Evolutionary conservation across 2,329 filamentous ascomycete genomes (phyloP).

Genomic region (Pyrenophora graminea): DNA sequence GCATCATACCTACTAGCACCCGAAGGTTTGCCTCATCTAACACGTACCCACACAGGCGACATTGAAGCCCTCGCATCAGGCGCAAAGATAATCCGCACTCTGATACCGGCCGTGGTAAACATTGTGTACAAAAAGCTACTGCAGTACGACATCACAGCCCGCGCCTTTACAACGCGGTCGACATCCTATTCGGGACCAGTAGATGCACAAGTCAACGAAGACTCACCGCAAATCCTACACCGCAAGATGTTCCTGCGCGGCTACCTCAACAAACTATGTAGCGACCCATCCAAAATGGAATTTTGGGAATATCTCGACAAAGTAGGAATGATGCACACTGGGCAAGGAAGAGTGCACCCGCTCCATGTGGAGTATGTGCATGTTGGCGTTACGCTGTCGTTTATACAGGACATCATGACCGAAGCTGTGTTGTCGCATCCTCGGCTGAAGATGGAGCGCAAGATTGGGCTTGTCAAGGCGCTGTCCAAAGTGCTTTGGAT

Average conservation of each 20-base stretch:
- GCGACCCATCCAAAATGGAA: constrained; percentile 73
- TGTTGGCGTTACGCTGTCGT: constrained; percentile 71
- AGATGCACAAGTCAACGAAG: constrained; percentile 66
- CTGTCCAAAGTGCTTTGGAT: constrained; percentile 85
- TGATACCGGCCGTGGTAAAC: constrained; percentile 82
- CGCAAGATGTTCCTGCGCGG: constrained; percentile 78
- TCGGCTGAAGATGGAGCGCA: constrained; percentile 66
- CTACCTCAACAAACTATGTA: constrained; percentile 74
- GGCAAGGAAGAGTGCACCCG: constrained; percentile 70
- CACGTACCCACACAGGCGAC: constrained; percentile 54
- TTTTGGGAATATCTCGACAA: constrained; percentile 87
- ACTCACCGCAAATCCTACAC: constrained; percentile 74
- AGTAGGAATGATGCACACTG: constrained; percentile 84
- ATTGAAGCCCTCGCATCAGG: constrained; percentile 71
- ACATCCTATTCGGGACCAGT: constrained; percentile 69
- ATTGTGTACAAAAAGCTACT: constrained; percentile 83
- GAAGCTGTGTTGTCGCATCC: constrained; percentile 77
- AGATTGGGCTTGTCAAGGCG: constrained; percentile 74
- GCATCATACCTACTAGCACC: no score
- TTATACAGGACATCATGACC: constrained; percentile 76
- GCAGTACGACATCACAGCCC: constrained; percentile 79
- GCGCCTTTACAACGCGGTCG: constrained; percentile 68
- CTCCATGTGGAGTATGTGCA: constrained; percentile 82
- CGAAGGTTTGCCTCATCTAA: neutral
- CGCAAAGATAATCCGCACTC: constrained; percentile 76